Evolutionary conservation across 345 rosid genomes (phyloP).

Genomic region (Populus euphratica): DNA sequence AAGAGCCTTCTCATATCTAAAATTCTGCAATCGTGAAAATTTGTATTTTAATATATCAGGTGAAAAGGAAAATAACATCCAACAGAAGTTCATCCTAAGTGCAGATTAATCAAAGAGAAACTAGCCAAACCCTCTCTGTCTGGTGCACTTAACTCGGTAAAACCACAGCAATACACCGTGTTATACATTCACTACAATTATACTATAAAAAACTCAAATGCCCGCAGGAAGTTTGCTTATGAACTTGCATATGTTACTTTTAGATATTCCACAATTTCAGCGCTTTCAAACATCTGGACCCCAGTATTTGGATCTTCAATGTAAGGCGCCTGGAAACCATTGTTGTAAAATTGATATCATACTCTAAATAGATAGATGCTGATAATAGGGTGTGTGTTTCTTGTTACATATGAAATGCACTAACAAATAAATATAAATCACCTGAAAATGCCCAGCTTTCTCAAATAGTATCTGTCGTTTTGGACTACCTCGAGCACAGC

Average conservation of each 20-base stretch:
- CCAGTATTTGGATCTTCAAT: slow-evolving; percentile 94
- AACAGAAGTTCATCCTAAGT: background rate
- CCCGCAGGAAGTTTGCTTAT: slow-evolving; percentile 12
- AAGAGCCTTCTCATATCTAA: too few relatives aligned
- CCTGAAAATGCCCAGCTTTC: slow-evolving; percentile 79
- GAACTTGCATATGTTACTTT: slow-evolving; percentile 67
- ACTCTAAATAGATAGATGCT: background rate
- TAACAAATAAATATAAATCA: slow-evolving; percentile 8
- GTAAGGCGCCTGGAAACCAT: slow-evolving; percentile 73
- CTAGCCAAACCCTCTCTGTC: background rate
- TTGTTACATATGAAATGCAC: background rate
- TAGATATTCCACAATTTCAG: slow-evolving; percentile 75
- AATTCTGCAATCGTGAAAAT: too few relatives aligned
- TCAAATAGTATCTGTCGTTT: slow-evolving; percentile 59
- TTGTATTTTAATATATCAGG: too few relatives aligned
- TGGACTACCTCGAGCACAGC: slow-evolving; percentile 89
- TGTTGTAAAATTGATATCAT: background rate
- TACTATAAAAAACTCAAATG: slow-evolving; percentile 2
- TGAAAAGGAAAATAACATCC: background rate
- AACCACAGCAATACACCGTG: background rate
- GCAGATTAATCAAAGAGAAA: too few relatives aligned
- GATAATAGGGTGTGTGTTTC: background rate
- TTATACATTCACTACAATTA: background rate
- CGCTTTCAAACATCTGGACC: slow-evolving; percentile 86
- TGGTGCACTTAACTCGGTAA: background rate